A percentile compares a stretch with the other conserved stretches of the same genome.
Evolutionary conservation across 2,329 filamentous ascomycete genomes (phyloP).

Genomic region (Calonectria pseudoturangicola): DNA sequence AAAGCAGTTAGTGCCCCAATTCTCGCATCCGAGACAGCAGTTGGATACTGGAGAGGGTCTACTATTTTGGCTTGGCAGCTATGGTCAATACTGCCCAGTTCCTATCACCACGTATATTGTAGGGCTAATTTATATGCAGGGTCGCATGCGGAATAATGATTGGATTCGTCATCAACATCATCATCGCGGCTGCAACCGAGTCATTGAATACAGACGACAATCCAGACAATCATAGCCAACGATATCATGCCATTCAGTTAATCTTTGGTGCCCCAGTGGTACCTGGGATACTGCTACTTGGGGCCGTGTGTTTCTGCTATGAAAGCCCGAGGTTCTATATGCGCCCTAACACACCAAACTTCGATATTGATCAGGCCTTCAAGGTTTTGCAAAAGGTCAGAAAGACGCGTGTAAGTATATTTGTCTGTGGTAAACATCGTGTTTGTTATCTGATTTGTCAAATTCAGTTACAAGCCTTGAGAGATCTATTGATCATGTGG

Average conservation of each 20-base stretch:
- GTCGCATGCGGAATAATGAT: conserved; percentile 53
- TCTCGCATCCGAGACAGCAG: conserved; percentile 67
- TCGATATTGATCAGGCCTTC: conserved; percentile 59
- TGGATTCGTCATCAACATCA: conserved; percentile 49
- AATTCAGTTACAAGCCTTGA: conserved; percentile 6
- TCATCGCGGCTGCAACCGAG: conserved; percentile 38
- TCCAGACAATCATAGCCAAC: neutral
- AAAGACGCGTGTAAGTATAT: conserved; percentile 50
- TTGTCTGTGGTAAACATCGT: neutral
- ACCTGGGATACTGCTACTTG: conserved; percentile 58
- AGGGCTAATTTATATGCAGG: conserved; percentile 33
- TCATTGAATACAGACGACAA: conserved; percentile 26
- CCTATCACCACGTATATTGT: conserved; percentile 53
- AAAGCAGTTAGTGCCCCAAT: conserved; percentile 70
- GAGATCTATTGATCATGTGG: conserved; percentile 15
- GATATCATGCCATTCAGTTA: conserved; percentile 49
- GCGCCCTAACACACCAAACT: conserved; percentile 57
- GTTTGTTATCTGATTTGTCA: neutral
- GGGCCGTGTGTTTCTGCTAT: conserved; percentile 61
- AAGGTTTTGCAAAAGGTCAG: conserved; percentile 58
- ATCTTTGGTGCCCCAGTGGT: conserved; percentile 62
- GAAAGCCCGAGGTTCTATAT: conserved; percentile 65
- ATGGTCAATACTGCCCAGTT: conserved; percentile 58
- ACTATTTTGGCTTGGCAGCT: conserved; percentile 69
- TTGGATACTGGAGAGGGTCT: conserved; percentile 68